Evolutionary conservation across 108 stramenopile genomes (phyloP).

Genomic region (Stephanodiscus triporus): DNA sequence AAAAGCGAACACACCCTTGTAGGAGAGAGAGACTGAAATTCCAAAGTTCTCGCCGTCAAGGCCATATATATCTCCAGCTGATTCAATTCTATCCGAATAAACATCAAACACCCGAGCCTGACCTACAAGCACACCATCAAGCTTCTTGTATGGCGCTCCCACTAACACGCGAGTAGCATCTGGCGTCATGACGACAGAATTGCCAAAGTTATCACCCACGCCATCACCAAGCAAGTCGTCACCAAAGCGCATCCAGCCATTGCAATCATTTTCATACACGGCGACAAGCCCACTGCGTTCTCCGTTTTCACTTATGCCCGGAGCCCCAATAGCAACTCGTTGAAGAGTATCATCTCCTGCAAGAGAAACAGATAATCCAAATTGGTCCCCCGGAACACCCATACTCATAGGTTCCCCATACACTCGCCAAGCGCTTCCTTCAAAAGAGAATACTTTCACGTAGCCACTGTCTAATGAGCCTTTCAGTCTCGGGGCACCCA

Average conservation of each 20-base stretch:
- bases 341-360: conserved; percentile 27
- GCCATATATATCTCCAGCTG: conserved; percentile 30
- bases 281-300: conserved; percentile 43
- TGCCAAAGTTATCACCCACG: conserved; percentile 41
- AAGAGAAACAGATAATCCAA: conserved; percentile 47
- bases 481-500: conserved; percentile 51
- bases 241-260: conserved; percentile 33
- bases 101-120: conserved; percentile 34
- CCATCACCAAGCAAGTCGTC: conserved; percentile 35
- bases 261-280: conserved; percentile 32
- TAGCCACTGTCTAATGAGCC: conserved; percentile 54
- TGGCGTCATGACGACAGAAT: conserved; percentile 39
- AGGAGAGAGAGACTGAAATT: conserved; percentile 38
- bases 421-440: conserved; percentile 28
- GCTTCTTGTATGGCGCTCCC: conserved; percentile 38
- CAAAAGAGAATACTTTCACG: conserved; percentile 49
- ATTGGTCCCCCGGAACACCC: conserved; percentile 40
- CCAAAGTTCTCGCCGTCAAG: conserved; percentile 42
- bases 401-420: conserved; percentile 32
- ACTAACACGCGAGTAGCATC: conserved; percentile 32
- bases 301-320: conserved; percentile 32
- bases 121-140: conserved; percentile 27
- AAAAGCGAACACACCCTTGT: conserved; percentile 32
- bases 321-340: conserved; percentile 49
- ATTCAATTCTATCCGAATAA: background rate